Percentiles rank a stretch among this genome's conserved stretches.
These are phyloP conservation scores for Tephrocybe sp. DNA, from an alignment of 768 basidiomycete species.

Conservation along the genomic window DNA sequence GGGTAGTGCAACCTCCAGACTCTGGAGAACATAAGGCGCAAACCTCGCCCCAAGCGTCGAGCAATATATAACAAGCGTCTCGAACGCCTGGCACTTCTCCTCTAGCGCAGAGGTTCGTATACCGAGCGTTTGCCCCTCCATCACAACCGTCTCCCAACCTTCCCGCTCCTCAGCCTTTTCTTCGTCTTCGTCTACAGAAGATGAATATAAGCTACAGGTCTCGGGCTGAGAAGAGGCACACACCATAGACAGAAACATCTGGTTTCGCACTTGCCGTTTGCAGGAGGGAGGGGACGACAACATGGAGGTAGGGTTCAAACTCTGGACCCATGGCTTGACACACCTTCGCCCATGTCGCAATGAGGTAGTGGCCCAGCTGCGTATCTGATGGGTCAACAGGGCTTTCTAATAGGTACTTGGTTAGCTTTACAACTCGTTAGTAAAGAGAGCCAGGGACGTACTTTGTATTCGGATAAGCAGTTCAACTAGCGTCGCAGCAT, in stretches of 20 bases:
- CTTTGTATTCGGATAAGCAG: constrained; percentile 77
- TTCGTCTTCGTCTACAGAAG: constrained; percentile 47
- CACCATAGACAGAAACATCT: constrained; percentile 72
- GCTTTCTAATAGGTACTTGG: constrained; percentile 39
- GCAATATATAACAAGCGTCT: constrained; percentile 80
- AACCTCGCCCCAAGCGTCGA: constrained; percentile 65
- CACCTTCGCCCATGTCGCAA: constrained; percentile 86
- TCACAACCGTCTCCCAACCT: constrained; percentile 74
- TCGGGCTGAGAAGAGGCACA: constrained; percentile 14
- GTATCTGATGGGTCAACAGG: constrained; percentile 71
- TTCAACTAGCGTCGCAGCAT: constrained; percentile 70
- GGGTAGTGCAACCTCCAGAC: constrained; percentile 69
- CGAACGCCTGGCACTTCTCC: constrained; percentile 86
- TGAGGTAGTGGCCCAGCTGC: constrained; percentile 70
- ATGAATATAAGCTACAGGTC: background rate
- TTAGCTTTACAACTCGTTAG: background rate
- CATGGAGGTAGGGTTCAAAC: constrained; percentile 82
- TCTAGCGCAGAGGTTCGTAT: constrained; percentile 80
- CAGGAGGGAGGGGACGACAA: constrained; percentile 80
- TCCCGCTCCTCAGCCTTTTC: constrained; percentile 57
- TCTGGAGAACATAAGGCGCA: constrained; percentile 69
- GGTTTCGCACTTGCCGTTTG: constrained; percentile 77
- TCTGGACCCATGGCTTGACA: constrained; percentile 82
- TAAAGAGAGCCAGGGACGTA: constrained; percentile 26
- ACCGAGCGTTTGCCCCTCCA: constrained; percentile 75